Conservation (phyloP, 768 basidiomycete genomes). For the Termitomyces sp. region DNA sequence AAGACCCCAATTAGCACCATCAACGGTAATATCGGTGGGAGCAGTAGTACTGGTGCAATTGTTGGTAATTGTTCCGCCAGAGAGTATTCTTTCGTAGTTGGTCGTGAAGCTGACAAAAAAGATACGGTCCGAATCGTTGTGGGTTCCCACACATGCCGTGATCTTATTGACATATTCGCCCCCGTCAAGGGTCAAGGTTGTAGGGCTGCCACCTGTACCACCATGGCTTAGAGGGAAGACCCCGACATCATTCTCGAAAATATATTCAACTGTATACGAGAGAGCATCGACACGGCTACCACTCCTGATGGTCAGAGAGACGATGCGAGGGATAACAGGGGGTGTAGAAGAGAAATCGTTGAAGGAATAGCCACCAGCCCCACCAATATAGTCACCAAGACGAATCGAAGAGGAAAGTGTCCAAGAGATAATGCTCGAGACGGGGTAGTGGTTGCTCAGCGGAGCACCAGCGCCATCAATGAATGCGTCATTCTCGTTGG, state of each 20-base stretch:
- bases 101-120: slow-evolving; percentile 27
- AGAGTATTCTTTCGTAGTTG: slow-evolving; percentile 21
- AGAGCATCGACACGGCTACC: slow-evolving; percentile 27
- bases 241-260: slow-evolving; percentile 1
- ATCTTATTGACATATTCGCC: slow-evolving; percentile 21
- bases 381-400: slow-evolving; percentile 27
- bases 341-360: slow-evolving; percentile 21
- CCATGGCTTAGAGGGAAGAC: slow-evolving; percentile 20
- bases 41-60: slow-evolving; percentile 21
- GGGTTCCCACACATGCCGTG: slow-evolving; percentile 21
- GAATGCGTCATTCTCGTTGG: slow-evolving; percentile 28
- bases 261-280: slow-evolving; percentile 19
- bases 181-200: slow-evolving; percentile 19
- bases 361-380: slow-evolving; percentile 26
- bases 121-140: slow-evolving; percentile 23
- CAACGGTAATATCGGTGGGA: slow-evolving; percentile 23
- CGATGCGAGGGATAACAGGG: slow-evolving; percentile 19
- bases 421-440: slow-evolving; percentile 24
- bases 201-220: slow-evolving; percentile 26
- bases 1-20: slow-evolving; percentile 23
- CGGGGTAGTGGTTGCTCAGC: slow-evolving; percentile 32
- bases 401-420: slow-evolving; percentile 23
- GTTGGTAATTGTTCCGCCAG: slow-evolving; percentile 23
- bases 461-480: slow-evolving; percentile 21
- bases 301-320: slow-evolving; percentile 26